Evolutionary conservation across 352 stramenopile species (phyloP), one percentile per base, ranked within the genome.

Genomic region (Phytophthora citrophthora): DNA sequence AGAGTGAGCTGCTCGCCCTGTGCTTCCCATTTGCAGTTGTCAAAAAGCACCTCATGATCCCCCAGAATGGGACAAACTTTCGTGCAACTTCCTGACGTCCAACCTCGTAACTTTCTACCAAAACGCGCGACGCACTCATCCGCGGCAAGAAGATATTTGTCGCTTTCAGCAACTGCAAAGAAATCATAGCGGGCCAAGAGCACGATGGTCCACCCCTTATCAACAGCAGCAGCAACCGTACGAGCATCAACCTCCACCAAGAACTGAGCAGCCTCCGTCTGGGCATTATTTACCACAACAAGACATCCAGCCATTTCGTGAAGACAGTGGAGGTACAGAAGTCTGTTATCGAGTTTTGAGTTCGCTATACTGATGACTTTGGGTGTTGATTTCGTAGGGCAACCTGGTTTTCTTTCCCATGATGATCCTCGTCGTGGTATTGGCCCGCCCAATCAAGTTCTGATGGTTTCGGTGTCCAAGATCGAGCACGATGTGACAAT

Each of bases 401-500:
- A 72, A 55, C 31, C 29, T 24, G 65, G 64, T 4, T 56, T 72
- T 48, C 61, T 69, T 5, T 46, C 41, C 5, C 44, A 62, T 4
- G 75, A 72, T 24, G 53, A 52, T 7, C 58, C 57, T 36, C 67
- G 76, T 53, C 74, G 83, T 51, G 67, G 76, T 6, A 67, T 68
- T 31, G 79, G 71, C 7, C 55, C 64, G 31, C 68, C 80, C 0
- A 88, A 90, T 54, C 84, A 83, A 54, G 92, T 94, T 50, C 55
- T 94, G 18, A 90, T 94, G 82, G 83, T 90, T 10, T 79, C 81
- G 1, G 78, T 94, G 29, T 86, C 83, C 48, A 92, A 91, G 47
- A 93, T 94, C 36, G 80, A 94, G 52, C 93, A 92, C 64, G 82
- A 91, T 43, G 82, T 94, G 36, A 93, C 85, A 0, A 82, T 88